Base-by-base conservation (phyloP, 208 protist genomes). In the Wallacemonas sp. region DNA sequence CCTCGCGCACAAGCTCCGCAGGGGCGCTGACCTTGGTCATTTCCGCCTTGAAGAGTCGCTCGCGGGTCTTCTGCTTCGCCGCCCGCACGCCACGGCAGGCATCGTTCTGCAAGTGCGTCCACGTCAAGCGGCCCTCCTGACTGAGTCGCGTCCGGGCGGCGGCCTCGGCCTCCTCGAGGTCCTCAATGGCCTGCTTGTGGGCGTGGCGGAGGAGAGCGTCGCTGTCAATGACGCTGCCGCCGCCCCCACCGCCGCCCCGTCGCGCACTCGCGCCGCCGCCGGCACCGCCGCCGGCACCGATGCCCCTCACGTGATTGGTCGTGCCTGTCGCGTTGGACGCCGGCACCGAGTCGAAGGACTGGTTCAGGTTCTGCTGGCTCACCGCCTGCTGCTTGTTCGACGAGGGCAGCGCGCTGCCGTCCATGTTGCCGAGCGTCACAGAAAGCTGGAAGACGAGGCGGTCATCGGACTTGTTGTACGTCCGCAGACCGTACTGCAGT, bases 371-470 rank as follows among this genome's bases (percentile, higher is more conserved):
- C 26, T 22, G 31, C 52, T 59, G 52, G 52, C 32, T 36, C 18
- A 16, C 22, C 33, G 28, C 44, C 62, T 31, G 45, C 64, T 69
- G 45, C 72, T 67, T 41, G 65, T 73, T n/a, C 39, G 65, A 55
- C 50, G 63, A n/a, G 28, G 67, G 68, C 41, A 84, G 59, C 1
- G 79, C 36, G 2, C 65, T 63, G 55, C 77, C 81, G 48, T 81
- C 77, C 16, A 54, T 23, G 59, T 65, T 41, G 38, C 26, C 76
- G 18, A 90, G 59, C 41, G 77, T 68, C 70, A 94, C 62, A 20
- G 69, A 74, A 48, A 86, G 81, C 75, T 92, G 82, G 50, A 94
- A 92, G 44, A 89, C 75, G 12, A 94, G 55, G 26, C 86, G 82
- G 54, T 89, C 85, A 42, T 92, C 83, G 2, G 57, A 57, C 41